Conservation (phyloP, 805 yeast species). For the Schizosaccharomyces octosporus region DNA sequence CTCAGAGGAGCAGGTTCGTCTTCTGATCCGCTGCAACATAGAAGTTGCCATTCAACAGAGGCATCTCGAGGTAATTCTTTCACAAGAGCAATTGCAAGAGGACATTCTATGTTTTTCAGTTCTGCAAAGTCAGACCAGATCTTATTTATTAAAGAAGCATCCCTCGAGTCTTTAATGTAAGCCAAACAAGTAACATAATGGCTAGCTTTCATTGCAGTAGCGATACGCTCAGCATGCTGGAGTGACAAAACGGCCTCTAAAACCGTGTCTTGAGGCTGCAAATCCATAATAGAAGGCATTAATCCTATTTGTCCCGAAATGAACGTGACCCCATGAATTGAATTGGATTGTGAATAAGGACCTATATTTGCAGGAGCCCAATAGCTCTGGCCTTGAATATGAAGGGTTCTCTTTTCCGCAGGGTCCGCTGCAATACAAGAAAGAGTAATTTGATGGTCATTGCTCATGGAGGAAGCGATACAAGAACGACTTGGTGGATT, state of each 20-base stretch:
- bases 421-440: constrained; percentile 26
- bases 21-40: not conserved
- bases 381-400: constrained; percentile 76
- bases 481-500: constrained; percentile 81
- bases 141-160: constrained; percentile 5
- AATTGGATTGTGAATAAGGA: constrained; percentile 77
- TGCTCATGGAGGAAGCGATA: constrained; percentile 32
- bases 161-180: constrained; percentile 30
- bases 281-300: constrained; percentile 42
- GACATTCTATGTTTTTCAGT: constrained; percentile 4
- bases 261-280: constrained; percentile 13
- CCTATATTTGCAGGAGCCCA: constrained; percentile 99
- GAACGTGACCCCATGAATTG: constrained; percentile 25
- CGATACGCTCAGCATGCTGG: constrained; percentile 49
- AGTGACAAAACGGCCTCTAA: constrained; percentile 31
- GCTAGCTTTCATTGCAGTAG: constrained; percentile 24
- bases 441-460: constrained; percentile 22
- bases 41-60: constrained; percentile 33
- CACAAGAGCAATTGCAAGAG: constrained; percentile 30
- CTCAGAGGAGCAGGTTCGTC: not conserved
- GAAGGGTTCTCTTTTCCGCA: constrained; percentile 36
- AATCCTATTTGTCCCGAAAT: constrained; percentile 86
- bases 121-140: constrained; percentile 14
- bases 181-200: constrained; percentile 19
- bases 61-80: constrained; percentile 38